Evolutionary conservation across 768 basidiomycete genomes (phyloP), one percentile per base, ranked within the genome.

Genomic region (Termitomyces sp.): DNA sequence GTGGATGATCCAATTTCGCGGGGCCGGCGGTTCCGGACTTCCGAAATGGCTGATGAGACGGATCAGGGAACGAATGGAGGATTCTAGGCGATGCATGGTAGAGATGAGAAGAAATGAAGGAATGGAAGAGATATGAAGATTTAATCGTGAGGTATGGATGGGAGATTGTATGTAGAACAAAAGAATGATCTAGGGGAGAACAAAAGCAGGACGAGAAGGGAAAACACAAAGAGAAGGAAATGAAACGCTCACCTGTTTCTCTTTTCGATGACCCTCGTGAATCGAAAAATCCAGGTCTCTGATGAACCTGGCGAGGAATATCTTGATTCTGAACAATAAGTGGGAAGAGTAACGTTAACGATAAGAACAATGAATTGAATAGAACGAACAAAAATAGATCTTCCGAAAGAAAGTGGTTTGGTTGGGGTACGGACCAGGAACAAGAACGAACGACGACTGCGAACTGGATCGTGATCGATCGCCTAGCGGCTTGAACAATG

Each of bases 111-210:
- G 20, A 20, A 20, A 20, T 71, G 12, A 60, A 69, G 14, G 49
- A 61, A 59, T 17, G 31, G 42, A 57, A 70, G 53, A 51, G 8
- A 63, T 60, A 75, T 12, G 63, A 72, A 37, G 20, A 12, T 20
- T 37, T 47, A 4, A 6, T 45, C 5, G 17, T 36, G 42, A 34
- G 15, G 29, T 4, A 38, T 4, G 12, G 10, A 17, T 42, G 53
- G 38, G 14, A 10, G 37, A 29, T 48, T 48, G 48, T 32, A 49
- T 49, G 32, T 10, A 34, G 15, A 32, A 50, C 49, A 43, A 54
- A 25, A 25, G 25, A 2, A 54, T 52, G 25, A n/a, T 17, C 38
- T n/a, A 42, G 54, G 29, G 14, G 17, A 43, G 53, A 43, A 55
- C 53, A 55, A 55, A 17, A n/a, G 29, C 42, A 32, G 38, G 49